phyloP scores from a whole-genome alignment of 1,284 basidiomycete genomes.

The Termitomyces sp. region DNA sequence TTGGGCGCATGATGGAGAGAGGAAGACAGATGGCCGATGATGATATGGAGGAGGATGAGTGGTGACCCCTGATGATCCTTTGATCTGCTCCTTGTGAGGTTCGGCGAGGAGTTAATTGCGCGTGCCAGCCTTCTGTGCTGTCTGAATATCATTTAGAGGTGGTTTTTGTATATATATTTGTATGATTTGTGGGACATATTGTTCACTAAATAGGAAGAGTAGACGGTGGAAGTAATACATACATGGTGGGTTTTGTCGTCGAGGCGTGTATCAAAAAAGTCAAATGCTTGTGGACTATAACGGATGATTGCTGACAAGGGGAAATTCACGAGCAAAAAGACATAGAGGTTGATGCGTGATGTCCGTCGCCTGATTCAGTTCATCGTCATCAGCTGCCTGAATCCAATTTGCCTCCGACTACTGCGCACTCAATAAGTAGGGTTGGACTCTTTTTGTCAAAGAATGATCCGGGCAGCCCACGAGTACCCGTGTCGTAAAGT shows the following conservation, averaged over 20 bases:
- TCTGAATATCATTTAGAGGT: background rate
- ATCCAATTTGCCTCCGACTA: background rate
- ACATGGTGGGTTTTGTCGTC: background rate
- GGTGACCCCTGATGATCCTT: slow-evolving; percentile 19
- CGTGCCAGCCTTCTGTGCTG: background rate
- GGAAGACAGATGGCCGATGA: slow-evolving; percentile 20
- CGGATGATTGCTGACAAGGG: background rate
- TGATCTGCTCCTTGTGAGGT: slow-evolving; percentile 4
- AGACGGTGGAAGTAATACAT: background rate
- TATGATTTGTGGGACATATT: slow-evolving; percentile 1
- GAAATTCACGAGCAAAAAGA: background rate
- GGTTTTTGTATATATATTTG: slow-evolving; percentile 4
- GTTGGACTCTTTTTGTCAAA: background rate
- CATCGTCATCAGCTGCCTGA: background rate
- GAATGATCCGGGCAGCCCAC: background rate
- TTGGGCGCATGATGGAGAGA: slow-evolving; percentile 24
- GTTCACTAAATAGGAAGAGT: background rate
- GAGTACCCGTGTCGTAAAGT: background rate
- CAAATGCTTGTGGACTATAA: background rate
- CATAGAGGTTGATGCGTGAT: background rate
- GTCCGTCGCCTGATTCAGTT: background rate
- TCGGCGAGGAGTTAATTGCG: background rate
- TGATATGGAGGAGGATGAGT: slow-evolving; percentile 29
- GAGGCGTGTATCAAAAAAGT: background rate
- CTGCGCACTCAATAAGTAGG: slow-evolving; percentile 3